These are phyloP conservation scores for Phytophthora crassamura DNA, from an alignment of 352 stramenopile genomes.

Conservation along the genomic window DNA sequence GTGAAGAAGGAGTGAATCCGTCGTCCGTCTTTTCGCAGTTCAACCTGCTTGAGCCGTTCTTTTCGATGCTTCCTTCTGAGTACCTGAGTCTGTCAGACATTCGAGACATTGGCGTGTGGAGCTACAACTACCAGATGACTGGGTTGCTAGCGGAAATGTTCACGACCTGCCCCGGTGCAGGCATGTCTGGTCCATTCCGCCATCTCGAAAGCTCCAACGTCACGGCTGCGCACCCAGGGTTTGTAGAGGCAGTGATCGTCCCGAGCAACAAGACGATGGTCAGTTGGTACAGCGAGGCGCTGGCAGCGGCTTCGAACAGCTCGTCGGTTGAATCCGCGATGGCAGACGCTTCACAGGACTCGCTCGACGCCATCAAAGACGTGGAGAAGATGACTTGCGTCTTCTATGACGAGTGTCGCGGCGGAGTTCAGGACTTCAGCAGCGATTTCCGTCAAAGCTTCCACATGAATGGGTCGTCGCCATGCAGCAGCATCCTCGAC, in stretches of 20 bases:
- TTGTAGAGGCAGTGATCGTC: slow-evolving; percentile 77
- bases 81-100: slow-evolving; percentile 81
- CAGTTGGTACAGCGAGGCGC: slow-evolving; percentile 63
- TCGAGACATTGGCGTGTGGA: slow-evolving; percentile 73
- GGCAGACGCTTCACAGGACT: slow-evolving; percentile 26
- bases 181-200: slow-evolving; percentile 33
- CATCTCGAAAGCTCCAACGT: slow-evolving; percentile 28
- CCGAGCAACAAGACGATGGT: slow-evolving; percentile 42
- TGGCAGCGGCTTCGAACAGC: slow-evolving; percentile 53
- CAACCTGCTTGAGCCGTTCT: slow-evolving; percentile 66
- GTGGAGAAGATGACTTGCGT: slow-evolving; percentile 92
- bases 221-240: slow-evolving; percentile 17
- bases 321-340: slow-evolving; percentile 35
- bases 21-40: slow-evolving; percentile 60
- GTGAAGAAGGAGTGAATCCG: slow-evolving; percentile 44
- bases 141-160: slow-evolving; percentile 78
- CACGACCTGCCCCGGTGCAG: slow-evolving; percentile 67
- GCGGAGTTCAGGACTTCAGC: slow-evolving; percentile 70
- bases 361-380: slow-evolving; percentile 60
- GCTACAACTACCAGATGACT: slow-evolving; percentile 89
- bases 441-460: slow-evolving; percentile 75
- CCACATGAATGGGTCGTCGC: slow-evolving; percentile 55
- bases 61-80: slow-evolving; percentile 57
- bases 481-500: slow-evolving; percentile 68
- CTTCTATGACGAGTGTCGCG: slow-evolving; percentile 87